These are phyloP conservation scores for Blastobotrys peoriensis DNA, from an alignment of 805 yeast species.

Conservation along the genomic window DNA sequence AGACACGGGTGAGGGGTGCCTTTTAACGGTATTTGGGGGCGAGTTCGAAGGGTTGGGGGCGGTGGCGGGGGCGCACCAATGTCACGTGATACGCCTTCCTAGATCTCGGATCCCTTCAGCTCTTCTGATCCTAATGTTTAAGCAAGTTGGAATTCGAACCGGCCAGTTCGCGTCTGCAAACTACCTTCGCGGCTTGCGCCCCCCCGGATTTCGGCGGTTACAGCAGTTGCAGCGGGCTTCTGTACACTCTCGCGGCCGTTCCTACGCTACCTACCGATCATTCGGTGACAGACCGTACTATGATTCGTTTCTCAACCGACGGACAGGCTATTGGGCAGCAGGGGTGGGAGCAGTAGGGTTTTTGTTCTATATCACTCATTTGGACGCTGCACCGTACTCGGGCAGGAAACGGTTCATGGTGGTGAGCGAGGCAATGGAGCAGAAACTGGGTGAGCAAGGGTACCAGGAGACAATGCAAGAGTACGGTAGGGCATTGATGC, in stretches of 20 bases:
- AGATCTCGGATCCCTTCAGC: too few relatives aligned
- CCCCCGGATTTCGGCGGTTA: not conserved
- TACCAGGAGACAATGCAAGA: constrained; percentile 57
- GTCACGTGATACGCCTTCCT: too few relatives aligned
- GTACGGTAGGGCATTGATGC: constrained; percentile 48
- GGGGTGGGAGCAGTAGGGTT: constrained; percentile 28
- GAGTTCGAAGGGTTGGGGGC: too few relatives aligned
- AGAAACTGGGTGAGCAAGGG: constrained; percentile 53
- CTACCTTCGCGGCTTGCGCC: too few relatives aligned
- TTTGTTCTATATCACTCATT: constrained; percentile 41
- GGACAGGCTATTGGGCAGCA: constrained; percentile 22
- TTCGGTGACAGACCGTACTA: constrained; percentile 4
- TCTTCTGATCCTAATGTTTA: too few relatives aligned
- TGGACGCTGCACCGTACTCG: constrained; percentile 79
- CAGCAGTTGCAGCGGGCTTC: too few relatives aligned
- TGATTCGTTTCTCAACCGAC: constrained; percentile 28
- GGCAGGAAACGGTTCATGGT: constrained; percentile 66
- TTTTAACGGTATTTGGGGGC: too few relatives aligned
- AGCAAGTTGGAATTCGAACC: too few relatives aligned
- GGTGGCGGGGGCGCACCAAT: too few relatives aligned
- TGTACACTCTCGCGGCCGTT: too few relatives aligned
- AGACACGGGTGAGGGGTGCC: too few relatives aligned
- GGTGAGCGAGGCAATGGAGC: constrained; percentile 61
- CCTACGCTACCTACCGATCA: constrained; percentile 2
- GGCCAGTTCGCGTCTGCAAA: too few relatives aligned